Evolutionary conservation across 345 rosid species (phyloP), one percentile per base, ranked within the genome.

Genomic region (Cochlearia excelsa): DNA sequence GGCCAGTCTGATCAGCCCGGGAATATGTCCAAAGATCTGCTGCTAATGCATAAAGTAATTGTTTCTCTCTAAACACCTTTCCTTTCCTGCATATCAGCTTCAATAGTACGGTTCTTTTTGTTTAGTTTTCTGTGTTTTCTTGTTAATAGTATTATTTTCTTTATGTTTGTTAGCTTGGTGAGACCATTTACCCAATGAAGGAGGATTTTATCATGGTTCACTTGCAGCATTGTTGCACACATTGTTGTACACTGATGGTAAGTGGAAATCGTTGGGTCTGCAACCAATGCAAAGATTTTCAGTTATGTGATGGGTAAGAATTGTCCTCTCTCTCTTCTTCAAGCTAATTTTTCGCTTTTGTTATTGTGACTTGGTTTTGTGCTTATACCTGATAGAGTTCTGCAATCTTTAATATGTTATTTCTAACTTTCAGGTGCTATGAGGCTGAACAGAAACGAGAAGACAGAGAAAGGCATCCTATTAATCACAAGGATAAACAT

Each of bases 131-230:
- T 37, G 5, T 6, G 5, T 37, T 33, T 33, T 3, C 5, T 33
- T 33, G 3, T 37, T 7, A 37, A 44, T 52, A 58, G 68, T 57
- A 39, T 26, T 58, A 27, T 61, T 28, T 29, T 0, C 56, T 8
- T 28, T 34, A 26, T 54, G 53, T 74, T 59, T 57, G 23, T 34
- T 38, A 94, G 99, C 97, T 94, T 77, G 99, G 99, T 47, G 99
- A 94, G 83, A 87, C 92, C 57, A 94, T 94, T 66, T 71, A 79
- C 71, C 97, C 99, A 1, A 90, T 90, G 97, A 94, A 90, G 84
- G 99, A 94, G 74, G 99, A 94, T 68, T 94, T 94, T 77, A 94
- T 94, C 70, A 90, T 94, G 97, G 99, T 94, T 55, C 99, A 94
- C 76, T 79, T 94, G 75, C 99, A 94, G 81, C 87, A 79, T 78